A percentile compares a stretch with the other conserved stretches of the same genome.
Evolutionary conservation across 768 basidiomycete species (phyloP).

Genomic region (Amanita thiersii): DNA sequence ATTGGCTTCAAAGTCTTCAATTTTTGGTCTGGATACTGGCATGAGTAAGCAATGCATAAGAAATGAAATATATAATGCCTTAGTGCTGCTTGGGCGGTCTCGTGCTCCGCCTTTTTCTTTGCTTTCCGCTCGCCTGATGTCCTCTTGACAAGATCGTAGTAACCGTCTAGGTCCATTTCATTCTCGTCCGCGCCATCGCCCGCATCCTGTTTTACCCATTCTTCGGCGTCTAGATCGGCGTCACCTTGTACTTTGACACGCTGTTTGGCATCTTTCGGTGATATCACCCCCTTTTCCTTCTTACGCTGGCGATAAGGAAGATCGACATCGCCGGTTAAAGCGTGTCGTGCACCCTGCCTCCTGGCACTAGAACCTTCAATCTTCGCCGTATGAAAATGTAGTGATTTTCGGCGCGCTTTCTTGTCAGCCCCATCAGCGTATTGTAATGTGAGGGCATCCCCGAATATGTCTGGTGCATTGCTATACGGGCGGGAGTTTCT

Average conservation of each 20-base stretch:
- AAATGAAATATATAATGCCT: slow-evolving; percentile 30
- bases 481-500: slow-evolving; percentile 15
- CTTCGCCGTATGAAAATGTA: slow-evolving; percentile 90
- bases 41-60: background rate
- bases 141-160: slow-evolving; percentile 86
- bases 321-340: slow-evolving; percentile 88
- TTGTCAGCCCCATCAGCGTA: slow-evolving; percentile 79
- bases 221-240: slow-evolving; percentile 56
- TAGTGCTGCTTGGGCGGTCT: slow-evolving; percentile 46
- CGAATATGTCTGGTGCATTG: slow-evolving; percentile 42
- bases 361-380: slow-evolving; percentile 78
- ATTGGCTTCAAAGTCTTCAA: slow-evolving; percentile 26
- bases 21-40: slow-evolving; percentile 16
- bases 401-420: slow-evolving; percentile 66
- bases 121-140: slow-evolving; percentile 64
- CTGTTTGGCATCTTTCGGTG: slow-evolving; percentile 44
- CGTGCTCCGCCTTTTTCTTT: slow-evolving; percentile 77
- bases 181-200: slow-evolving; percentile 31
- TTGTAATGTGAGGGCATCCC: slow-evolving; percentile 66
- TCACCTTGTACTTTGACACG: slow-evolving; percentile 45
- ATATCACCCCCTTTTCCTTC: slow-evolving; percentile 50
- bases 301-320: slow-evolving; percentile 78
- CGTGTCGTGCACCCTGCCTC: slow-evolving; percentile 63
- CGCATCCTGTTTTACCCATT: slow-evolving; percentile 23
- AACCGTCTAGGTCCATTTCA: slow-evolving; percentile 54